Evolutionary conservation across 192 early-diverging fungal species (phyloP).

Genomic region (Kappamyces sp.): DNA sequence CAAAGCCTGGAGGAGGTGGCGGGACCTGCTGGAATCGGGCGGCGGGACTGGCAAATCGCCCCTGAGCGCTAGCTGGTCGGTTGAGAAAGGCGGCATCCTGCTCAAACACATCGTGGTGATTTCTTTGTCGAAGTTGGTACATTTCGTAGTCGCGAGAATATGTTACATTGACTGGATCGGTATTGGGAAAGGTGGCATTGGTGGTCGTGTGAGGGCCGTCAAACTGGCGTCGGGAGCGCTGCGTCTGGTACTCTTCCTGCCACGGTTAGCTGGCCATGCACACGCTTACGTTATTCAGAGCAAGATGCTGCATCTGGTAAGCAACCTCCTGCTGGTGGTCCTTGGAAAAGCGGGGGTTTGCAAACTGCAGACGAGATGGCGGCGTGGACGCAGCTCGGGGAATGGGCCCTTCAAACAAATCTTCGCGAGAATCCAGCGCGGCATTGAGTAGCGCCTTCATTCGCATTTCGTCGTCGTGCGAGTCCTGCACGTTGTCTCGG

Average conservation of each 20-base stretch:
- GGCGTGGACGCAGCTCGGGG: slow-evolving; percentile 66
- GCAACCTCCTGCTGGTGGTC: no score
- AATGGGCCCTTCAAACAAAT: slow-evolving; percentile 46
- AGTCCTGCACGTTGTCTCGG: slow-evolving; percentile 23
- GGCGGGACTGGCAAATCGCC: slow-evolving; percentile 3
- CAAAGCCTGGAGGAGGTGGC: slow-evolving; percentile 7
- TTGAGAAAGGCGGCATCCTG: background rate
- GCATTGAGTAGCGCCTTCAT: slow-evolving; percentile 53
- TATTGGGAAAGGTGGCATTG: no score
- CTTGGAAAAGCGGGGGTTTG: slow-evolving; percentile 20
- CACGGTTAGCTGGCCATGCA: no score
- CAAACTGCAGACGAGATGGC: slow-evolving; percentile 48
- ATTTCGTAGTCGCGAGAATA: no score
- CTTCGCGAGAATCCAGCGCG: slow-evolving; percentile 56
- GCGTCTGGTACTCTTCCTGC: no score
- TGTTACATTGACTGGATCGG: no score
- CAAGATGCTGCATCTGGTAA: no score
- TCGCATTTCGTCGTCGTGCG: slow-evolving; percentile 47
- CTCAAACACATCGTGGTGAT: slow-evolving; percentile 1
- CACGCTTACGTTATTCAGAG: no score
- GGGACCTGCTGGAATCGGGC: background rate
- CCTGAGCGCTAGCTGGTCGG: slow-evolving; percentile 15
- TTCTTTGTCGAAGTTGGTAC: no score
- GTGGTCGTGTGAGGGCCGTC: no score
- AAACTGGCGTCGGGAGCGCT: no score